A percentile compares a stretch with the other conserved stretches of the same genome.
Conservation (phyloP, 805 yeast genomes). For the Pichia membranifaciens region DNA sequence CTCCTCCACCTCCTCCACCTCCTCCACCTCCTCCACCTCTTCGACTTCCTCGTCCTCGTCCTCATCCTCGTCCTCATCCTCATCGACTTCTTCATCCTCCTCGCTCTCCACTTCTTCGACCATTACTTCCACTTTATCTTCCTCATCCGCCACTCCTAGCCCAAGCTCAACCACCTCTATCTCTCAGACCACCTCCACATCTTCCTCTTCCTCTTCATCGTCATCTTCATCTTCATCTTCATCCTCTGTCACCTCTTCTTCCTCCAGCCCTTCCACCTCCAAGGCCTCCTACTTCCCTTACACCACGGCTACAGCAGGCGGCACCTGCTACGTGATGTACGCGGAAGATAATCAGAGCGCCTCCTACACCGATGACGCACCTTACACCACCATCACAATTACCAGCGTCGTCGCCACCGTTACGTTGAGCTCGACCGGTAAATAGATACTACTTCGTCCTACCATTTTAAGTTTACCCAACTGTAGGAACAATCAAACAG, state of each 20-base stretch:
- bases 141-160: slow-evolving; percentile 5
- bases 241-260: slow-evolving; percentile 5
- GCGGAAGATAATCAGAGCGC: slow-evolving; percentile 28
- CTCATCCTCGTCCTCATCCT: slow-evolving; percentile 9
- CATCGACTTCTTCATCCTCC: slow-evolving; percentile 12
- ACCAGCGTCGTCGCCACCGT: slow-evolving; percentile 32
- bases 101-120: slow-evolving; percentile 15
- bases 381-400: slow-evolving; percentile 31
- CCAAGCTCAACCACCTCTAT: slow-evolving; percentile 6
- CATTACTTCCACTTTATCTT: slow-evolving; percentile 11
- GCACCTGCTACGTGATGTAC: slow-evolving; percentile 33
- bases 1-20: neutral
- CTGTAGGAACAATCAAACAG: too few relatives aligned
- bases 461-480: too few relatives aligned
- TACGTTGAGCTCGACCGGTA: too few relatives aligned
- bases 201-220: slow-evolving; percentile 29
- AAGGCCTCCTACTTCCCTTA: slow-evolving; percentile 24
- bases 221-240: slow-evolving; percentile 5
- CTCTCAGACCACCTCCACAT: slow-evolving; percentile 13
- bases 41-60: slow-evolving; percentile 6
- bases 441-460: too few relatives aligned
- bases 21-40: slow-evolving; percentile 3
- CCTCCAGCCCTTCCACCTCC: slow-evolving; percentile 8
- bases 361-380: slow-evolving; percentile 23
- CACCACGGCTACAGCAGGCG: slow-evolving; percentile 27